Base-by-base conservation (phyloP, 257 asterid species). In the Nicotiana benthamiana region DNA sequence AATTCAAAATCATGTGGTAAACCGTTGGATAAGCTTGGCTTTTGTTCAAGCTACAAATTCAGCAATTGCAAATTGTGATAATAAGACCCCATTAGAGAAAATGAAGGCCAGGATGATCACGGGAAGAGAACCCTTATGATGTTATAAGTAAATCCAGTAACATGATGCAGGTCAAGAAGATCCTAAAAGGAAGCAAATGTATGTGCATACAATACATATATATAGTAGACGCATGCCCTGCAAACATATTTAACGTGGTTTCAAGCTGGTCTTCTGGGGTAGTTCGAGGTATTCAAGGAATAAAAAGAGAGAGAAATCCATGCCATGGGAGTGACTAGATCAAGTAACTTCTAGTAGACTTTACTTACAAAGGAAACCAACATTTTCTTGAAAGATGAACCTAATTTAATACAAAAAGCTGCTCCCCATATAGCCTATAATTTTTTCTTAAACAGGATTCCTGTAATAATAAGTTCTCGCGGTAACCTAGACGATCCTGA, bases 31-130 rank as follows among this genome's bases (percentile, higher is more conserved):
- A 13, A 36, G 75, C 54, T 68, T 13, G n/a, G 18, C 2, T 20
- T 68, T 68, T 68, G 56, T 72, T 72, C 59, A 72, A 72, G 60
- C 60, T 22, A 70, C 77, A 70, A 43, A 70, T 5, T 40, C 77
- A 40, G 34, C 32, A 20, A 68, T 36, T 40, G 56, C 56, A 68
- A 68, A 36, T 40, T 40, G 43, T 68, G 56, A 68, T 20, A 68
- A 68, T 27, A 68, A 36, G 18, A 68, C 26, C 77, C 34, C 13
- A 68, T 40, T 20, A 12, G 32, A 68, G 76, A 67, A 67, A 34
- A 9, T 67, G 53, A 67, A 67, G 17, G 28, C 56, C 56, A 51
- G 56, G 17, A 51, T 10, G 56, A 51, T 51, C 17, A 15, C 17
- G 56, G 17, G 17, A 51, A 51, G 13, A 51, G 18, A 11, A 13